Conservation (phyloP, 1,139 yeast species). For the Pichia sp. region DNA sequence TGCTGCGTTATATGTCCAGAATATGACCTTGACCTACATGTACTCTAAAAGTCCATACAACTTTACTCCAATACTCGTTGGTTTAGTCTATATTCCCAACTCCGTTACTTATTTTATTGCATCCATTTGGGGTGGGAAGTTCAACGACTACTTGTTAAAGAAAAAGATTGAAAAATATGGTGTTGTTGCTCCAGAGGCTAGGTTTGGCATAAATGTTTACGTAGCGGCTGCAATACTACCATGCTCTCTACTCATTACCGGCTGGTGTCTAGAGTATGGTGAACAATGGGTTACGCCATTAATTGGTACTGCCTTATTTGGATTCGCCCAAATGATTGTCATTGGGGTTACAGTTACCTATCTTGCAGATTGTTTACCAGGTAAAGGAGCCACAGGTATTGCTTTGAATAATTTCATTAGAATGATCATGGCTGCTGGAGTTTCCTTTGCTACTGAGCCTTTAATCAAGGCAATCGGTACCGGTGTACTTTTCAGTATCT, state of each 20-base stretch:
- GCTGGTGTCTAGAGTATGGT: conserved; percentile 71
- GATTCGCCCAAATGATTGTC: conserved; percentile 79
- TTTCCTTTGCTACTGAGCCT: conserved; percentile 74
- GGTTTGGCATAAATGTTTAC: conserved; percentile 72
- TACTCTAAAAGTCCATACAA: conserved; percentile 66
- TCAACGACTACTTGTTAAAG: conserved; percentile 63
- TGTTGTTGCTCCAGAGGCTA: conserved; percentile 65
- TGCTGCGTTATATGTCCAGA: conserved; percentile 65
- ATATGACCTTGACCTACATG: conserved; percentile 64
- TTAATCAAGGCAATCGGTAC: conserved; percentile 56
- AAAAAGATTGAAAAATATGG: conserved; percentile 57
- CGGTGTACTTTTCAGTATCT: conserved; percentile 66
- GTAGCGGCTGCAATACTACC: conserved; percentile 61
- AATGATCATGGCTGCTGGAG: conserved; percentile 69
- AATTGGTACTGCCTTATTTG: conserved; percentile 76
- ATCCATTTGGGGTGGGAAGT: conserved; percentile 70
- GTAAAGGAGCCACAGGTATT: conserved; percentile 85
- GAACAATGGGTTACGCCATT: conserved; percentile 73
- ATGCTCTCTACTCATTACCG: conserved; percentile 64
- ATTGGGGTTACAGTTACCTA: conserved; percentile 80
- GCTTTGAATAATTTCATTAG: conserved; percentile 76
- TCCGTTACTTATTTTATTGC: conserved; percentile 74
- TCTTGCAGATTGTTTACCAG: conserved; percentile 79
- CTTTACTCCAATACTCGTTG: conserved; percentile 61
- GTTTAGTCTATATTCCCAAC: conserved; percentile 77